Percentiles rank a stretch among this genome's conserved stretches.
phyloP scores from a whole-genome alignment of 768 basidiomycete genomes.

The Tubosaeta sp. region DNA sequence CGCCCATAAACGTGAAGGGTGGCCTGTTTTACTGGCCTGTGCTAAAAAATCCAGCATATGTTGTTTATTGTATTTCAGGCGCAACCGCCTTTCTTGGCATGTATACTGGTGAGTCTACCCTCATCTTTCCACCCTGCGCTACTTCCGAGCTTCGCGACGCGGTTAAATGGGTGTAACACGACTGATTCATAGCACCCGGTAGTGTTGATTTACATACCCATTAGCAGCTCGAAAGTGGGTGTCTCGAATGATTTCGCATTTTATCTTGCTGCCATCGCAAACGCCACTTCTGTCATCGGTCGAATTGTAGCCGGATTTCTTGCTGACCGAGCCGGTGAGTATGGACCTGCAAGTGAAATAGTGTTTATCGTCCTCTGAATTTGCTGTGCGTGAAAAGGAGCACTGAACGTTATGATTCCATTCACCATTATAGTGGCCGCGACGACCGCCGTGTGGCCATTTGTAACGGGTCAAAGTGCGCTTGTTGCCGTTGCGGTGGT shows the following conservation, averaged over 20 bases:
- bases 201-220: constrained; percentile 68
- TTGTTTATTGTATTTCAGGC: constrained; percentile 54
- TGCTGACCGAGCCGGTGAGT: constrained; percentile 51
- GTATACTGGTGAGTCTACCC: constrained; percentile 49
- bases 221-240: constrained; percentile 50
- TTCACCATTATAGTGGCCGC: constrained; percentile 52
- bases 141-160: no score
- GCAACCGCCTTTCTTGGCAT: constrained; percentile 62
- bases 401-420: constrained; percentile 66
- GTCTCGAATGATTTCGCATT: constrained; percentile 49
- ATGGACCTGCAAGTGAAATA: neutral
- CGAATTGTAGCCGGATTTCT: constrained; percentile 51
- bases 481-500: constrained; percentile 53
- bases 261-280: constrained; percentile 66
- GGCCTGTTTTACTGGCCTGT: constrained; percentile 54
- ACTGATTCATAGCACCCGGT: neutral
- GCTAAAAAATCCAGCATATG: constrained; percentile 46
- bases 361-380: neutral
- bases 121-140: neutral
- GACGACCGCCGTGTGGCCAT: constrained; percentile 71
- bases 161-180: neutral
- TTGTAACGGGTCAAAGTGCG: constrained; percentile 39
- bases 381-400: constrained; percentile 36
- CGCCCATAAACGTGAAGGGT: constrained; percentile 48
- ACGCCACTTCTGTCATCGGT: constrained; percentile 61